Evolutionary conservation across 495 filamentous ascomycete species (phyloP).

Genomic region (Podospora sp.): DNA sequence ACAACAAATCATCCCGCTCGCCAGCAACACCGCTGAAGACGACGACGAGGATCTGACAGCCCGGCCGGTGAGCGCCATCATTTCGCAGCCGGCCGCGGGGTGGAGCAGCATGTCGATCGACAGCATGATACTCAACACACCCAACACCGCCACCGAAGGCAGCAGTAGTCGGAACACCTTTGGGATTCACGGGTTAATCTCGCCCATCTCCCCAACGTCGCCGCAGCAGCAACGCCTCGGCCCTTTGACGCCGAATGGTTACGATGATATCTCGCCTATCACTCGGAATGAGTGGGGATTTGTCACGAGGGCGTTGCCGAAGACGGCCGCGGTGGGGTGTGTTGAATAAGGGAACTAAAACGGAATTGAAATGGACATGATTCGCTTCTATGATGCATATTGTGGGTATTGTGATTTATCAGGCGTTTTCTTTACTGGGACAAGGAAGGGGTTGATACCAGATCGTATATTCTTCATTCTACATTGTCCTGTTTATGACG

Average conservation of each 20-base stretch:
- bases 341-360: conserved; percentile 16
- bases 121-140: conserved; percentile 29
- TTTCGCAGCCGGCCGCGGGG: conserved; percentile 1
- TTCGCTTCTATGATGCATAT: background rate
- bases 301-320: conserved; percentile 35
- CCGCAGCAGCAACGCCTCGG: conserved; percentile 29
- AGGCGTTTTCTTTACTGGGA: background rate
- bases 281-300: conserved; percentile 60
- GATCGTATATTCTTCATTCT: conserved; percentile 4
- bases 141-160: background rate
- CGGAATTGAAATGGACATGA: background rate
- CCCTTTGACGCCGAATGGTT: conserved; percentile 55
- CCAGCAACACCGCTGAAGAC: conserved; percentile 27
- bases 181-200: background rate
- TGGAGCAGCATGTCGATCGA: conserved; percentile 41
- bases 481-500: conserved; percentile 10
- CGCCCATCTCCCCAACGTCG: background rate
- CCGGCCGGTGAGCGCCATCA: conserved; percentile 33
- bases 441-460: background rate
- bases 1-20: background rate
- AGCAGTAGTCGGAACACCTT: background rate
- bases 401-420: background rate
- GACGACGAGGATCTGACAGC: conserved; percentile 45
- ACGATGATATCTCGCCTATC: conserved; percentile 57
- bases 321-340: conserved; percentile 43